These are phyloP conservation scores for Salicornia ramosissima DNA, from an alignment of 148 eudicot species.

Conservation along the genomic window DNA sequence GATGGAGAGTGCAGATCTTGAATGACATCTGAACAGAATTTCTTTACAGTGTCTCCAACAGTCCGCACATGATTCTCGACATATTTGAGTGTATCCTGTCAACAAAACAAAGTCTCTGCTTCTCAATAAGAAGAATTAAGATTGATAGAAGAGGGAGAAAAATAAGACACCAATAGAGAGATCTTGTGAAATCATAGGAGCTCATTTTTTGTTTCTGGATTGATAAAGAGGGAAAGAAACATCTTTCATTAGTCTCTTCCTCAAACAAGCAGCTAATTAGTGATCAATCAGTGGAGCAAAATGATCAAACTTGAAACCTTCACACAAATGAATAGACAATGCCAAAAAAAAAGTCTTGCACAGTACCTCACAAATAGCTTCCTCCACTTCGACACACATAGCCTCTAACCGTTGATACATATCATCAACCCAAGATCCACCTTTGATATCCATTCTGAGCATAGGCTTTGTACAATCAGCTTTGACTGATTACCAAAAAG, in stretches of 20 bases:
- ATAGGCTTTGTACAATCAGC: slow-evolving; percentile 10
- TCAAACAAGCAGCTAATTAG: background rate
- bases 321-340: background rate
- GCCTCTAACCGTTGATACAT: slow-evolving; percentile 65
- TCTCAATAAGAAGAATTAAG: too few relatives aligned
- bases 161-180: too few relatives aligned
- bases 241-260: background rate
- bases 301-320: background rate
- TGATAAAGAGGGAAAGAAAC: background rate
- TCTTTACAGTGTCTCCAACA: slow-evolving; percentile 72
- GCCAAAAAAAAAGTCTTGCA: background rate
- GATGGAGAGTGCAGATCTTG: slow-evolving; percentile 55
- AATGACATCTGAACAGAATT: slow-evolving; percentile 69
- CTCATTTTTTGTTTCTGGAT: background rate
- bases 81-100: slow-evolving; percentile 68
- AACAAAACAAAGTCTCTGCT: slow-evolving; percentile 9
- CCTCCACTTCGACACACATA: slow-evolving; percentile 81
- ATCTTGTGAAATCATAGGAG: background rate
- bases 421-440: slow-evolving; percentile 60
- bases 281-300: background rate
- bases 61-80: slow-evolving; percentile 69
- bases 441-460: slow-evolving; percentile 53
- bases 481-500: background rate
- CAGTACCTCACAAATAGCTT: slow-evolving; percentile 61
- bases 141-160: too few relatives aligned